Evolutionary conservation across 2,329 filamentous ascomycete species (phyloP).

Genomic region (Ceratocystiopsis minuta): DNA sequence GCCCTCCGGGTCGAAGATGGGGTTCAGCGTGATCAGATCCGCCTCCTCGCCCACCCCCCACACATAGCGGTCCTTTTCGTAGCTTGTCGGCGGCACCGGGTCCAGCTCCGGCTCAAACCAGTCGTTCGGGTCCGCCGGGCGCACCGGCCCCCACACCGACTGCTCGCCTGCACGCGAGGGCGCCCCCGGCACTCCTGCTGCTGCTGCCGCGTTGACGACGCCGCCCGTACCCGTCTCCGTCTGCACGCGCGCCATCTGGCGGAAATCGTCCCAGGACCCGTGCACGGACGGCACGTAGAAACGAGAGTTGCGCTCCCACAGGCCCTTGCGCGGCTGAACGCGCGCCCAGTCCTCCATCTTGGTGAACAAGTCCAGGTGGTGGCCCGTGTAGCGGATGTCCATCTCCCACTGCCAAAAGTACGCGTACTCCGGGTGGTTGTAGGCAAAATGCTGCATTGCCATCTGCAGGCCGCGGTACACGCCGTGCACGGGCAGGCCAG

Average conservation of each 20-base stretch:
- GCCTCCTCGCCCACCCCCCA: slow-evolving; percentile 88
- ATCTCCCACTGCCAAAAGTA: slow-evolving; percentile 94
- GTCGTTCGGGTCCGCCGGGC: slow-evolving; percentile 48
- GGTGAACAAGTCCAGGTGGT: slow-evolving; percentile 61
- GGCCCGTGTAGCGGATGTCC: slow-evolving; percentile 77
- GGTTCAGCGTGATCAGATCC: slow-evolving; percentile 80
- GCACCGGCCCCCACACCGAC: slow-evolving; percentile 69
- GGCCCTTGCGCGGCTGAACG: slow-evolving; percentile 56
- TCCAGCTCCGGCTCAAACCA: slow-evolving; percentile 59
- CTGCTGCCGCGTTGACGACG: slow-evolving; percentile 16
- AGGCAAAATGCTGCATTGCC: slow-evolving; percentile 86
- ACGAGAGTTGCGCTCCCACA: slow-evolving; percentile 64
- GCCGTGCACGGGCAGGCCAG: slow-evolving; percentile 64
- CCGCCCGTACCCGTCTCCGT: slow-evolving; percentile 48
- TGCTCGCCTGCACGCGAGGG: slow-evolving; percentile 26
- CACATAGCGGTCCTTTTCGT: slow-evolving; percentile 61
- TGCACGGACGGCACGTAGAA: slow-evolving; percentile 66
- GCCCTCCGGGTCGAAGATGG: slow-evolving; percentile 75
- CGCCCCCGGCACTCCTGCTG: slow-evolving; percentile 9
- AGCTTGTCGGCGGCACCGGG: slow-evolving; percentile 48
- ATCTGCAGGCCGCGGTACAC: slow-evolving; percentile 87
- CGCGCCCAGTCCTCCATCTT: slow-evolving; percentile 52
- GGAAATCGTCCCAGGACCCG: slow-evolving; percentile 65
- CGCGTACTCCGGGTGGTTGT: slow-evolving; percentile 75
- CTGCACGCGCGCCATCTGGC: slow-evolving; percentile 57